A percentile compares a stretch with the other conserved stretches of the same genome.
phyloP scores from a whole-genome alignment of 768 basidiomycete genomes.

The Mycena polygramma region DNA sequence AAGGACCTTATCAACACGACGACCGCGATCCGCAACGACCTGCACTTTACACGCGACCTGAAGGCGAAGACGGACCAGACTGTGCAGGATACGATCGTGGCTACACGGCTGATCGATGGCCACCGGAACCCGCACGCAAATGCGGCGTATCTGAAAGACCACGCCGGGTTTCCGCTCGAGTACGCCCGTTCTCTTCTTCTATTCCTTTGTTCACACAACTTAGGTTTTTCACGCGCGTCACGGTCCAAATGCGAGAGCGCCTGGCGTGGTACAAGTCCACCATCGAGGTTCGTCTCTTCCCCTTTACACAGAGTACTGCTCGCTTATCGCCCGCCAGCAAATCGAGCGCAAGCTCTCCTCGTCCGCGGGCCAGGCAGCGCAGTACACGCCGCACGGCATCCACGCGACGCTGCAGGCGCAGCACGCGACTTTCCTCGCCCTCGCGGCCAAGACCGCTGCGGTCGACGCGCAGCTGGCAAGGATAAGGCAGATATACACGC shows the following conservation, averaged over 20 bases:
- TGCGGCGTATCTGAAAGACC: slow-evolving; percentile 78
- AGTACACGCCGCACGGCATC: slow-evolving; percentile 83
- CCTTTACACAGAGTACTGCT: neutral
- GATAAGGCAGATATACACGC: slow-evolving; percentile 80
- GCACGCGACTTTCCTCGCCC: slow-evolving; percentile 79
- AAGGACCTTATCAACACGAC: slow-evolving; percentile 80
- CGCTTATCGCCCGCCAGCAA: slow-evolving; percentile 60
- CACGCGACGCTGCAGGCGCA: slow-evolving; percentile 84
- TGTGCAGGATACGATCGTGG: slow-evolving; percentile 83
- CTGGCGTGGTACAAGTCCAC: slow-evolving; percentile 85
- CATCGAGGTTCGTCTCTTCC: slow-evolving; percentile 69
- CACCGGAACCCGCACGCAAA: slow-evolving; percentile 82
- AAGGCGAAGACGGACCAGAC: slow-evolving; percentile 82
- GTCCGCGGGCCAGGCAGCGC: slow-evolving; percentile 67
- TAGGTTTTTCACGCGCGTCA: slow-evolving; percentile 81
- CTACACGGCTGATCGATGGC: slow-evolving; percentile 83
- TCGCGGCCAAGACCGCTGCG: slow-evolving; percentile 82
- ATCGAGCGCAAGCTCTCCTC: slow-evolving; percentile 87
- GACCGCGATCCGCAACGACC: slow-evolving; percentile 75
- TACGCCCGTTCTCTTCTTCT: slow-evolving; percentile 49
- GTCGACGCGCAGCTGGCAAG: slow-evolving; percentile 82
- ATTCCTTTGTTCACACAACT: neutral
- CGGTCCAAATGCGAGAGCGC: slow-evolving; percentile 78
- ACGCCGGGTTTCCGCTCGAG: slow-evolving; percentile 88
- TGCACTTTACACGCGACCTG: slow-evolving; percentile 75